Conservation (phyloP, 2,329 filamentous ascomycete species). For the Venturia carpophila region DNA sequence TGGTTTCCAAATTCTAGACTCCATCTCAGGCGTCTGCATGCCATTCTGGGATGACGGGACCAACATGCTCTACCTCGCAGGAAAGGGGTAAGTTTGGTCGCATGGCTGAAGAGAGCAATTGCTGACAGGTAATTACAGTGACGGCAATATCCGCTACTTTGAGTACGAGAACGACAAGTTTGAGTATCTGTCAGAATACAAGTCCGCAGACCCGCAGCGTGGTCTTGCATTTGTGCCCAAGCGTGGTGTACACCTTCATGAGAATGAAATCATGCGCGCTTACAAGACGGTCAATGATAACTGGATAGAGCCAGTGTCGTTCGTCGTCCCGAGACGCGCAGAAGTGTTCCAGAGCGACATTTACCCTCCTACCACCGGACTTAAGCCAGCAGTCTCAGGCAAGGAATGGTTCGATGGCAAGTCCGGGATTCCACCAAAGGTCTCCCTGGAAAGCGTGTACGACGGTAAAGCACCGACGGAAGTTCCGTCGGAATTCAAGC, state of each 20-base stretch:
- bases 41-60: slow-evolving; percentile 99
- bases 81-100: slow-evolving; percentile 70
- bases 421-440: slow-evolving; percentile 76
- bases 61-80: slow-evolving; percentile 89
- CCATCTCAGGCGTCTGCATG: slow-evolving; percentile 97
- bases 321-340: slow-evolving; percentile 87
- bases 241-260: slow-evolving; percentile 88
- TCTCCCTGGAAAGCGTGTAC: slow-evolving; percentile 87
- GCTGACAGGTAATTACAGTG: slow-evolving; percentile 44
- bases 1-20: slow-evolving; percentile 84
- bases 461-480: slow-evolving; percentile 76
- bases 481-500: slow-evolving; percentile 58
- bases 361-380: slow-evolving; percentile 75
- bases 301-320: slow-evolving; percentile 95
- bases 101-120: neutral
- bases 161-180: slow-evolving; percentile 99
- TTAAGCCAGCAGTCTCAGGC: slow-evolving; percentile 71
- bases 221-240: slow-evolving; percentile 92
- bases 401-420: slow-evolving; percentile 83
- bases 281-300: slow-evolving; percentile 95
- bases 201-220: slow-evolving; percentile 90
- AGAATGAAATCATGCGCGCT: slow-evolving; percentile 90
- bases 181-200: slow-evolving; percentile 93
- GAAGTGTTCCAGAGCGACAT: slow-evolving; percentile 97
- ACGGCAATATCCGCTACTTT: slow-evolving; percentile 98